A percentile compares a stretch with the other conserved stretches of the same genome.
Conservation (phyloP, 257 asterid genomes). For the Prunella vulgaris region DNA sequence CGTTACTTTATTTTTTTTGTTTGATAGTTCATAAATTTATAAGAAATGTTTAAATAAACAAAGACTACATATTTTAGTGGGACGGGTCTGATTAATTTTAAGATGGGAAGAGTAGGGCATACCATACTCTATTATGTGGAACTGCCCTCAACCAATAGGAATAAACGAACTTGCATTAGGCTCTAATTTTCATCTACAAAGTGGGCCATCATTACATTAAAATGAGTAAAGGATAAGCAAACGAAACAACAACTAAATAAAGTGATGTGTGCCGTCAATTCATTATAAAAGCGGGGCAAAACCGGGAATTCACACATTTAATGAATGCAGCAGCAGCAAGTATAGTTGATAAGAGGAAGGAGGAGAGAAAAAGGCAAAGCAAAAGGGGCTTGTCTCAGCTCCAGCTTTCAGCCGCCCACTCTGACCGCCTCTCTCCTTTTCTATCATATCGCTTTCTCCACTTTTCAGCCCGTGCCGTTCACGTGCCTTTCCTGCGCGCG, state of each 20-base stretch:
- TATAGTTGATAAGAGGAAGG: background rate
- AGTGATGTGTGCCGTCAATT: background rate
- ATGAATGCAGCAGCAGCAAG: background rate
- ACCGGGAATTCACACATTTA: background rate
- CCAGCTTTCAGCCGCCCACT: conserved; percentile 37
- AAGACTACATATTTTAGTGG: no score
- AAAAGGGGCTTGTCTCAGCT: conserved; percentile 20
- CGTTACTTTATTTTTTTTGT: no score
- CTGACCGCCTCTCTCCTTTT: conserved; percentile 30
- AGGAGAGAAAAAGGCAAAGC: conserved; percentile 14
- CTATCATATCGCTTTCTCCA: conserved; percentile 18
- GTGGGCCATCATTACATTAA: background rate
- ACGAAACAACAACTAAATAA: background rate
- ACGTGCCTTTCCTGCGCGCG: conserved; percentile 20
- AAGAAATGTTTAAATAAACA: no score
- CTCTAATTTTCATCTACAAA: no score
- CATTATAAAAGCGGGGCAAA: conserved; percentile 18
- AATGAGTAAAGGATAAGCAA: conserved; percentile 26
- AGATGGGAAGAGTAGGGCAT: no score
- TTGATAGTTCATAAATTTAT: no score
- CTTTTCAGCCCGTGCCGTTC: conserved; percentile 10
- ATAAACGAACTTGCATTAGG: background rate
- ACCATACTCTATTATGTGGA: no score
- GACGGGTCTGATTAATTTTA: no score
- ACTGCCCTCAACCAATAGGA: background rate